phyloP scores from a whole-genome alignment of 2,329 filamentous ascomycete genomes.

The Triangularia setosa region DNA sequence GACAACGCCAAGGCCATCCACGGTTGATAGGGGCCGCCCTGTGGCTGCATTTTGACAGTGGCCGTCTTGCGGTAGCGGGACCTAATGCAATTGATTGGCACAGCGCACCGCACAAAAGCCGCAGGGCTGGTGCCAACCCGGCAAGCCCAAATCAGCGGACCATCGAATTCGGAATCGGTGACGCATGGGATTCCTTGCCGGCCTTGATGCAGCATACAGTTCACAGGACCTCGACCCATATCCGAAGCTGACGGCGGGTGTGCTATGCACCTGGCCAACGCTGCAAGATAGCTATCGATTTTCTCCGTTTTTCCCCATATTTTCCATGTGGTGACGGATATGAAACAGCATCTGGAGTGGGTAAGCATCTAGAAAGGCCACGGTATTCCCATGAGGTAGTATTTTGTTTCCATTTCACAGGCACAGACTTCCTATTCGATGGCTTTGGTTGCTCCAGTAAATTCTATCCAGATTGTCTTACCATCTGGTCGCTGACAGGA shows the following conservation, averaged over 20 bases:
- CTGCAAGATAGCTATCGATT: background rate
- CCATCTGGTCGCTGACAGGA: too few species aligned
- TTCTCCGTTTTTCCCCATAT: background rate
- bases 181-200: background rate
- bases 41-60: background rate
- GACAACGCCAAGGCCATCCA: background rate
- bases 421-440: background rate
- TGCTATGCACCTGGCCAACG: background rate
- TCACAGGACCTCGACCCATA: background rate
- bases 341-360: background rate
- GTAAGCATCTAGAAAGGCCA: background rate
- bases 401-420: background rate
- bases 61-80: background rate
- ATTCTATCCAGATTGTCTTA: background rate
- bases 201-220: background rate
- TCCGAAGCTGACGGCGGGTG: background rate
- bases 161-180: background rate
- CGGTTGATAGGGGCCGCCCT: background rate
- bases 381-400: background rate
- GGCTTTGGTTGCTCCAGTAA: background rate
- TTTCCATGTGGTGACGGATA: background rate
- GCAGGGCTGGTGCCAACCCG: constrained; percentile 3
- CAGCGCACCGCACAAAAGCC: constrained; percentile 17
- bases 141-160: background rate
- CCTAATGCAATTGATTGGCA: background rate